Percentiles rank a stretch among this genome's conserved stretches.
These are phyloP conservation scores for Leccinum variicolor DNA, from an alignment of 768 basidiomycete genomes.

Conservation along the genomic window DNA sequence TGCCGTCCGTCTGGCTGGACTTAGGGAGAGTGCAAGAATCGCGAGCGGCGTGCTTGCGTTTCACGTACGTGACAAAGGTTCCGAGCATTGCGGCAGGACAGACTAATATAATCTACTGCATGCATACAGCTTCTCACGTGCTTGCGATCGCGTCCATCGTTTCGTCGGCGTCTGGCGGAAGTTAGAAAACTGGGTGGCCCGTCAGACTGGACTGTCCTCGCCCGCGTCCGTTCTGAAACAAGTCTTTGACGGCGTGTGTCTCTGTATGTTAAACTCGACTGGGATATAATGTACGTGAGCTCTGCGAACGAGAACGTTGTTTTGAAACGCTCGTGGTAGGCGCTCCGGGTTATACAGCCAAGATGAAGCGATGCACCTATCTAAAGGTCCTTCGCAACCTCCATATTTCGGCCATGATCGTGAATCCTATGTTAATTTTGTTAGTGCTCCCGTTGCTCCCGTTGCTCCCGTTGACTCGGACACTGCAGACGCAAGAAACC, in stretches of 20 bases:
- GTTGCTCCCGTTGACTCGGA: conserved; percentile 44
- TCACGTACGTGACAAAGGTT: conserved; percentile 47
- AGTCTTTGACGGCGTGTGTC: conserved; percentile 63
- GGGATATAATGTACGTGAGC: conserved; percentile 56
- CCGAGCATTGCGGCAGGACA: neutral
- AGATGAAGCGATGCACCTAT: conserved; percentile 53
- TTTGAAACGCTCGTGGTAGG: conserved; percentile 33
- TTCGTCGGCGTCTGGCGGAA: conserved; percentile 52
- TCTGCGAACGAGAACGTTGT: neutral
- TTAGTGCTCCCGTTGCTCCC: conserved; percentile 61
- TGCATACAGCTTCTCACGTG: conserved; percentile 43
- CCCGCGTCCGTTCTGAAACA: conserved; percentile 37
- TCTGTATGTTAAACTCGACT: conserved; percentile 70
- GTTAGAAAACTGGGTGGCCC: conserved; percentile 50
- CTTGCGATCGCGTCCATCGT: conserved; percentile 49
- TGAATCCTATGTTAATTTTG: conserved; percentile 56
- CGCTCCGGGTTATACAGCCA: conserved; percentile 61
- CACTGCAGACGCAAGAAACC: conserved; percentile 49
- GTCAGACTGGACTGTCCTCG: conserved; percentile 29
- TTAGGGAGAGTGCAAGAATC: conserved; percentile 60
- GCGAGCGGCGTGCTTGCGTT: conserved; percentile 56
- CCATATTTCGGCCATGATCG: conserved; percentile 52
- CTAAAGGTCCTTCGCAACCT: conserved; percentile 63
- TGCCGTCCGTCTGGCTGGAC: conserved; percentile 50
- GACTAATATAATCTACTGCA: neutral